Percentiles rank a stretch among this genome's conserved stretches.
Conservation (phyloP, 1,284 basidiomycete species). For the Athelia psychrophila region DNA sequence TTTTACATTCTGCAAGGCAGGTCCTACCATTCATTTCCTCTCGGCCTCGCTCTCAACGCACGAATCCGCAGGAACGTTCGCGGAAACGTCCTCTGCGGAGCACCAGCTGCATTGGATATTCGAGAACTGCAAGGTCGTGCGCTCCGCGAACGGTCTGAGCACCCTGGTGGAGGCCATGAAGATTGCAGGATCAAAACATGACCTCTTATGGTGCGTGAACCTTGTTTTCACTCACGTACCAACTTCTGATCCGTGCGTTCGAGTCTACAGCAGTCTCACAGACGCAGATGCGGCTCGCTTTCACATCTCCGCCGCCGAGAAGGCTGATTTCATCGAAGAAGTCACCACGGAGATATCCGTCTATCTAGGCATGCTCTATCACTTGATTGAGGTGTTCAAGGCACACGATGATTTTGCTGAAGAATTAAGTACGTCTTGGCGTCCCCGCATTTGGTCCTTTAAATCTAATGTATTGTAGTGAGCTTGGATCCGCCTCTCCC, state of each 20-base stretch:
- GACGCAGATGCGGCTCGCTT: constrained; percentile 70
- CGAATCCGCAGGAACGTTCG: constrained; percentile 76
- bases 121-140: constrained; percentile 88
- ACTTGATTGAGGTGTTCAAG: constrained; percentile 90
- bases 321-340: constrained; percentile 80
- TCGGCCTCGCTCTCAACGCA: constrained; percentile 9
- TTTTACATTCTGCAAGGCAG: constrained; percentile 91
- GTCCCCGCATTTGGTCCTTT: constrained; percentile 6
- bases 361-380: constrained; percentile 91
- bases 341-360: constrained; percentile 89
- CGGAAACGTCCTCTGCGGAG: constrained; percentile 87
- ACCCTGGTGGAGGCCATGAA: constrained; percentile 87
- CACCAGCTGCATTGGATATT: constrained; percentile 96
- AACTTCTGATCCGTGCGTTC: constrained; percentile 4
- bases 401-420: constrained; percentile 92
- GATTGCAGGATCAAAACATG: constrained; percentile 87
- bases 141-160: constrained; percentile 82
- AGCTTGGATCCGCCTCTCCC: constrained; percentile 93
- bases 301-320: constrained; percentile 66
- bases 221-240: constrained; percentile 1
- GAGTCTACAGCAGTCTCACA: constrained; percentile 54
- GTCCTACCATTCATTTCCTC: constrained; percentile 11
- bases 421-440: constrained; percentile 78
- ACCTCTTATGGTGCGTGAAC: constrained; percentile 64
- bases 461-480: constrained; percentile 53